Percentiles rank a stretch among this genome's conserved stretches.
phyloP scores from a whole-genome alignment of 2,329 filamentous ascomycete species.

The Sclerotiophoma versabilis region DNA sequence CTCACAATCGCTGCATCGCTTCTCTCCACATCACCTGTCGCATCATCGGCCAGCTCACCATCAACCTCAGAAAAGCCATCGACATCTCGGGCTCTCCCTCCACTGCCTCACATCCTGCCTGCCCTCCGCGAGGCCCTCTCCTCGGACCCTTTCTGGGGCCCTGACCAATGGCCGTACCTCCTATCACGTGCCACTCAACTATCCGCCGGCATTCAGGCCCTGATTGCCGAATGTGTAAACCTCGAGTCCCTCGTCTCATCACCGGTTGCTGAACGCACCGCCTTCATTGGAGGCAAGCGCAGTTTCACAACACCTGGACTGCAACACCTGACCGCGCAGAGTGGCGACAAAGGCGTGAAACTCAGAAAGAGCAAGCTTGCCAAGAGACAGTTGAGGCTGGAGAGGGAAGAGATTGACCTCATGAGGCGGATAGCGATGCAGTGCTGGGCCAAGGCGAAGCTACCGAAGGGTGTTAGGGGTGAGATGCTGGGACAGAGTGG shows the following conservation, averaged over 20 bases:
- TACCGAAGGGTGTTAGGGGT: constrained; percentile 24
- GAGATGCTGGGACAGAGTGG: constrained; percentile 3
- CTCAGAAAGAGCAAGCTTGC: constrained; percentile 53
- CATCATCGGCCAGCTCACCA: constrained; percentile 24
- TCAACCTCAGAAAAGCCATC: constrained; percentile 17
- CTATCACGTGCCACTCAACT: constrained; percentile 53
- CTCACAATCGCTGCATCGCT: constrained; percentile 57
- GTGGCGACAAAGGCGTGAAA: constrained; percentile 37
- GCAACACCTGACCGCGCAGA: constrained; percentile 15
- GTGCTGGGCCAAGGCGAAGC: constrained; percentile 49
- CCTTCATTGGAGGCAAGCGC: constrained; percentile 20
- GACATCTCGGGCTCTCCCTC: constrained; percentile 32
- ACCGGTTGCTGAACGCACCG: constrained; percentile 25
- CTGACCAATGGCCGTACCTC: constrained; percentile 53
- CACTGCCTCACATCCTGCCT: constrained; percentile 50
- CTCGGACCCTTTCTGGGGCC: constrained; percentile 55
- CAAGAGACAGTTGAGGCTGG: constrained; percentile 53
- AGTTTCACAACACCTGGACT: constrained; percentile 29
- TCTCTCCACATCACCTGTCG: constrained; percentile 46
- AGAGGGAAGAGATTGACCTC: constrained; percentile 53
- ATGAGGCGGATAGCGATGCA: constrained; percentile 53
- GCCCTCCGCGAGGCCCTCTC: constrained; percentile 51
- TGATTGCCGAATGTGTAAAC: constrained; percentile 54
- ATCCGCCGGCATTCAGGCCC: constrained; percentile 53
- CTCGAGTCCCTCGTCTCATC: constrained; percentile 53